These are phyloP conservation scores for Fusarium sp. DNA, from an alignment of 2,329 filamentous ascomycete genomes.

Conservation along the genomic window DNA sequence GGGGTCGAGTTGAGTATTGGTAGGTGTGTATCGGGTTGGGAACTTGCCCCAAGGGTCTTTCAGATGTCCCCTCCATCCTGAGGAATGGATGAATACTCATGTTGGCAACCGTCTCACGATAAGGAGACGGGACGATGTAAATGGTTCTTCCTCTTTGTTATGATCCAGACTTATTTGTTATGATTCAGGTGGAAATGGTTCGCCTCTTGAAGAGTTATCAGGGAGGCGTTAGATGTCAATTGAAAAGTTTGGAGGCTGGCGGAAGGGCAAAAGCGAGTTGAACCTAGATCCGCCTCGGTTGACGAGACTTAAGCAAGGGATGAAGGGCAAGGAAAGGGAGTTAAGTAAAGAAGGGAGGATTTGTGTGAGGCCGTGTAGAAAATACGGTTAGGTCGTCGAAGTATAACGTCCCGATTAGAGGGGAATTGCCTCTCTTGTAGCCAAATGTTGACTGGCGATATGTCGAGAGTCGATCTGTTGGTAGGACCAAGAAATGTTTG, in stretches of 20 bases:
- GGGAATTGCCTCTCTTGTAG: constrained; percentile 51
- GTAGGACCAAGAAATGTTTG: constrained; percentile 37
- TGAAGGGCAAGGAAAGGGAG: constrained; percentile 43
- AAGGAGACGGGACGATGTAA: constrained; percentile 26
- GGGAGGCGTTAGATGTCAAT: constrained; percentile 26
- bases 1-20: constrained; percentile 31
- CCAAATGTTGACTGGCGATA: constrained; percentile 39
- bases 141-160: constrained; percentile 34
- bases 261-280: constrained; percentile 29
- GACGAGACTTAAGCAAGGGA: constrained; percentile 27
- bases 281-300: constrained; percentile 30
- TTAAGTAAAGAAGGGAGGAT: constrained; percentile 47
- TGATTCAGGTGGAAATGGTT: constrained; percentile 42
- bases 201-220: constrained; percentile 43
- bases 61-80: constrained; percentile 26
- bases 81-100: constrained; percentile 44
- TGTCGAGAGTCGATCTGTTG: constrained; percentile 43
- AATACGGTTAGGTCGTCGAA: constrained; percentile 37
- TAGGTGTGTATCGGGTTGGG: constrained; percentile 7
- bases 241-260: constrained; percentile 22
- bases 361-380: constrained; percentile 32
- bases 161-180: constrained; percentile 50
- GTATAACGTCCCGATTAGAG: constrained; percentile 45
- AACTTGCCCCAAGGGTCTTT: constrained; percentile 9
- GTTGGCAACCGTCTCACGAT: constrained; percentile 16